Base-by-base conservation (phyloP, 2,329 filamentous ascomycete genomes). In the Ophiostoma novo-ulmi region DNA sequence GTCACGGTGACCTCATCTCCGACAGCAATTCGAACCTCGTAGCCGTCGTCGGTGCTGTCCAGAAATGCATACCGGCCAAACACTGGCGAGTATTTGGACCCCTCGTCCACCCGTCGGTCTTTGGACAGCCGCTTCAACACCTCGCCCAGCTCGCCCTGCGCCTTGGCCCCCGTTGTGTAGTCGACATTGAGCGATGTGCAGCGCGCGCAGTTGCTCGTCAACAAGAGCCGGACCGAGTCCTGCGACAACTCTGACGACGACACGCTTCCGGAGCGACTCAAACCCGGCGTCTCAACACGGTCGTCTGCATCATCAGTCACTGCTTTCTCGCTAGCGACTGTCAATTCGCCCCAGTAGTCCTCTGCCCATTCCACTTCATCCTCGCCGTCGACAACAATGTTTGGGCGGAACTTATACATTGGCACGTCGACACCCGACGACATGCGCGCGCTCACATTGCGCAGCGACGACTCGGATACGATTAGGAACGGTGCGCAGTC, bases 401-500 rank as follows among this genome's bases (percentile, higher is more conserved):
- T 93, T 0, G 90, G 89, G 48, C 91, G 86, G 78, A 93, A 91
- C 75, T 90, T 90, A 55, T 84, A 85, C 77, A 91, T 86, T 69
- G 89, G 88, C 80, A 91, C 84, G 1, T 74, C 74, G 26, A 80
- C 76, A 39, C 83, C 78, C 0, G 80, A 80, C 0, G 83, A 80
- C 6, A 92, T 78, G 4, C 88, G 83, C 6, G 77, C 77, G 44
- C 85, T 87, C 66, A 96, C 85, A 74, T 91, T 84, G 26, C 83
- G 79, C n/a, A 94, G 84, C 0, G 91, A 95, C 1, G 87, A 85
- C 72, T 88, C 84, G 0, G 89, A 91, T 5, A 89, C 84, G 35
- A 97, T 79, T 17, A 97, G 85, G 77, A 91, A 91, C 0, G 92
- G 90, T 0, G 91, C 91, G 73, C 87, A 86, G 78, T 95, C 92